A percentile compares a stretch with the other conserved stretches of the same genome.
Evolutionary conservation across 768 basidiomycete genomes (phyloP).

Genomic region (Boletus edulis): DNA sequence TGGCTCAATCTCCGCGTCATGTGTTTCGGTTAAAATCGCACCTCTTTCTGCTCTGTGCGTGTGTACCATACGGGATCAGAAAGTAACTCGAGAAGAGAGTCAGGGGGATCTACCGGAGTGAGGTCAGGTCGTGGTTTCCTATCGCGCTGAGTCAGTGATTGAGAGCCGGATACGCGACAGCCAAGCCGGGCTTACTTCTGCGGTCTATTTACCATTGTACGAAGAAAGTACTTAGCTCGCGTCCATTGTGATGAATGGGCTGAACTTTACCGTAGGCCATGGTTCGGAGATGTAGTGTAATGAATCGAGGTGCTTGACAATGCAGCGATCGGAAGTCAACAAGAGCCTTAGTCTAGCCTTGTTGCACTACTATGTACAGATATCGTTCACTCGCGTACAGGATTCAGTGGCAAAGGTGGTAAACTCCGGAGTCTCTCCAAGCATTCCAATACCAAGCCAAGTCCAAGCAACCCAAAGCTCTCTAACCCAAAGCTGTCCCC

Average conservation of each 20-base stretch:
- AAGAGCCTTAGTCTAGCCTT: too few species aligned
- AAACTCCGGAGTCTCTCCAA: slow-evolving; percentile 42
- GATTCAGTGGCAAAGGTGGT: slow-evolving; percentile 18
- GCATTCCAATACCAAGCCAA: slow-evolving; percentile 58
- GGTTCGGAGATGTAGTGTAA: background rate
- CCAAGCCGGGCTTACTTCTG: slow-evolving; percentile 8
- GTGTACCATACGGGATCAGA: background rate
- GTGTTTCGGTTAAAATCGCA: background rate
- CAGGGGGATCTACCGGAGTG: slow-evolving; percentile 11
- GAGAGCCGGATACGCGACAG: background rate
- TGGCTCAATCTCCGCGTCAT: background rate
- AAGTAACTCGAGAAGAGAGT: background rate
- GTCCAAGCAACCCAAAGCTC: slow-evolving; percentile 68
- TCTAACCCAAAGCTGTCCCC: slow-evolving; percentile 45
- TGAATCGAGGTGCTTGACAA: background rate
- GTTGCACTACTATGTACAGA: too few species aligned
- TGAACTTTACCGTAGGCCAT: slow-evolving; percentile 21
- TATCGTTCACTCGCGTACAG: background rate
- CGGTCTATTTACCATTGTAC: slow-evolving; percentile 6
- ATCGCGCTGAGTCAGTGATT: background rate
- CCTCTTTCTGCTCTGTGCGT: slow-evolving; percentile 14
- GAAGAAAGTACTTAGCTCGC: slow-evolving; percentile 2
- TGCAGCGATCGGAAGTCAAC: too few species aligned
- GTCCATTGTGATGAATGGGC: background rate
- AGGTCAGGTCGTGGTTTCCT: slow-evolving; percentile 10